phyloP scores from a whole-genome alignment of 345 rosid species.

The Populus nigra region DNA sequence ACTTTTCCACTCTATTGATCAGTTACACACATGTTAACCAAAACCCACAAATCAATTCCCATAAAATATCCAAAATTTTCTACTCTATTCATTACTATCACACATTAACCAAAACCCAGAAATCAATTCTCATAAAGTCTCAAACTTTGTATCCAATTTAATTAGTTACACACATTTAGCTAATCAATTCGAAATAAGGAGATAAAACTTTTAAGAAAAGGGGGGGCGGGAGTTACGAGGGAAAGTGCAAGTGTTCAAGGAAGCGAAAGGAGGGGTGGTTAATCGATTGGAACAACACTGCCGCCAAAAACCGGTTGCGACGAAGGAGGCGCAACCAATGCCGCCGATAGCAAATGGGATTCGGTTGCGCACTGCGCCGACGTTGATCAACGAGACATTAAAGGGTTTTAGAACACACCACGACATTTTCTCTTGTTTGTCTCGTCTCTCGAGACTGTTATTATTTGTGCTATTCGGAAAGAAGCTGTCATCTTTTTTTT shows the following conservation, averaged over 20 bases:
- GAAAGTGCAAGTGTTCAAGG: slow-evolving; percentile 34
- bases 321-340: slow-evolving; percentile 38
- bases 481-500: too few relatives aligned
- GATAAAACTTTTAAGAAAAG: background rate
- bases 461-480: too few relatives aligned
- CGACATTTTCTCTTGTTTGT: slow-evolving; percentile 26
- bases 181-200: background rate
- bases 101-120: background rate
- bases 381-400: slow-evolving; percentile 32
- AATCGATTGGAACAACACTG: slow-evolving; percentile 27
- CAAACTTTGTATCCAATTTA: background rate
- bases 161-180: background rate
- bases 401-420: slow-evolving; percentile 40
- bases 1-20: background rate
- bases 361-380: slow-evolving; percentile 23
- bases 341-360: slow-evolving; percentile 31
- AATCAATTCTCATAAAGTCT: background rate
- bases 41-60: background rate
- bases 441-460: background rate
- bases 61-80: background rate
- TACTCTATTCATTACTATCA: background rate
- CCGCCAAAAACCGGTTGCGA: slow-evolving; percentile 33
- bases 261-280: slow-evolving; percentile 38
- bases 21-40: background rate
- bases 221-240: slow-evolving; percentile 31